A percentile compares a stretch with the other conserved stretches of the same genome.
Conservation (phyloP, 176 grass and related monocot genomes). For the Aegilops tauschii region DNA sequence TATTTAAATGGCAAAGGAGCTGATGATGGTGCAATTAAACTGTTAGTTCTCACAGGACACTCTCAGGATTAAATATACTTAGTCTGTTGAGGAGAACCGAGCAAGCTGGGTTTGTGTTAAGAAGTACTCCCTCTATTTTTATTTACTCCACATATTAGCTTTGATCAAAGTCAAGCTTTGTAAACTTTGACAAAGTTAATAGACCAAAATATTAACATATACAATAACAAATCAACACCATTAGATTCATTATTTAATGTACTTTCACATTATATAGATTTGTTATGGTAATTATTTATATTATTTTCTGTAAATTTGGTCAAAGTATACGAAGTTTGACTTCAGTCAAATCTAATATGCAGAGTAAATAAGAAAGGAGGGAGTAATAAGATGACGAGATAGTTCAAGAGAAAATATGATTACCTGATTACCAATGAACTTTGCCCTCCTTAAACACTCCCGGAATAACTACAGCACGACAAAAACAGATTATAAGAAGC, state of each 20-base stretch:
- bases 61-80: not conserved
- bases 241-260: too few species aligned
- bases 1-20: not conserved
- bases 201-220: too few species aligned
- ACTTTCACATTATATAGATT: too few species aligned
- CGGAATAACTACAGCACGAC: slow-evolving; percentile 45
- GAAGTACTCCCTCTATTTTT: not conserved
- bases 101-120: not conserved
- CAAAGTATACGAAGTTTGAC: too few species aligned
- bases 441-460: slow-evolving; percentile 65
- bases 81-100: not conserved
- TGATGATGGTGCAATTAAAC: not conserved
- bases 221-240: too few species aligned
- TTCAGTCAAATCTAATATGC: too few species aligned
- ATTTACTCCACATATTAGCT: too few species aligned
- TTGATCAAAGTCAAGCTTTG: too few species aligned
- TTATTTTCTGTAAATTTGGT: too few species aligned
- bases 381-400: not conserved
- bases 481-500: slow-evolving; percentile 6
- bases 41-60: not conserved
- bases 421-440: slow-evolving; percentile 69
- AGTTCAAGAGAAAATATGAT: not conserved
- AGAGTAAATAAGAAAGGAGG: too few species aligned
- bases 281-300: too few species aligned
- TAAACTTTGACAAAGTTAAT: too few species aligned